Conservation (phyloP, 352 stramenopile genomes). For the Aphanomyces invadans region DNA sequence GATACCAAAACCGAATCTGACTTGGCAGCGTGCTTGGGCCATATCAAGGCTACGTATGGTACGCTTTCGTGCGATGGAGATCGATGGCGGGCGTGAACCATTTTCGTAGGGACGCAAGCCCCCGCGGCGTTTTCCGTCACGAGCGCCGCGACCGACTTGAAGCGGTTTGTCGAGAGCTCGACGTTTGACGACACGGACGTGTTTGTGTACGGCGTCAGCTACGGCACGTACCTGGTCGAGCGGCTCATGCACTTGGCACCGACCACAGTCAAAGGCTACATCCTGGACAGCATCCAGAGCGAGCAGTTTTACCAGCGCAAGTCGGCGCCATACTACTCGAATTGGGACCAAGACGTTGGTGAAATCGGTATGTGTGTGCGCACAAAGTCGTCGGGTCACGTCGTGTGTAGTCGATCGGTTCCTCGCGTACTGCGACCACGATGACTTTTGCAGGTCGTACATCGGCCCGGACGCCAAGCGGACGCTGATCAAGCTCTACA, state of each 20-base stretch:
- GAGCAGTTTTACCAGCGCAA: background rate
- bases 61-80: too few relatives aligned
- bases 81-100: background rate
- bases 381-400: too few relatives aligned
- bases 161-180: slow-evolving; percentile 20
- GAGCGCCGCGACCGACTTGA: slow-evolving; percentile 28
- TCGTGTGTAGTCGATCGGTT: background rate
- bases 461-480: background rate
- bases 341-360: slow-evolving; percentile 70
- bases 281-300: slow-evolving; percentile 36
- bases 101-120: background rate
- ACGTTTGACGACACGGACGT: slow-evolving; percentile 21
- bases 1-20: background rate
- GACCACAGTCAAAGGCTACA: slow-evolving; percentile 35
- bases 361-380: background rate
- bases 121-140: slow-evolving; percentile 27
- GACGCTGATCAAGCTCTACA: background rate
- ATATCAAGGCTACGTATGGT: slow-evolving; percentile 11
- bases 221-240: slow-evolving; percentile 47
- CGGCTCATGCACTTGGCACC: slow-evolving; percentile 43
- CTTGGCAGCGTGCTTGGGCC: background rate
- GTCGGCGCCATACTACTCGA: slow-evolving; percentile 38
- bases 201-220: slow-evolving; percentile 52
- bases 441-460: slow-evolving; percentile 2
- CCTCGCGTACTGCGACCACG: background rate